Evolutionary conservation across 2,329 filamentous ascomycete genomes (phyloP), one percentile per base, ranked within the genome.

Genomic region (Talaromyces sp.): DNA sequence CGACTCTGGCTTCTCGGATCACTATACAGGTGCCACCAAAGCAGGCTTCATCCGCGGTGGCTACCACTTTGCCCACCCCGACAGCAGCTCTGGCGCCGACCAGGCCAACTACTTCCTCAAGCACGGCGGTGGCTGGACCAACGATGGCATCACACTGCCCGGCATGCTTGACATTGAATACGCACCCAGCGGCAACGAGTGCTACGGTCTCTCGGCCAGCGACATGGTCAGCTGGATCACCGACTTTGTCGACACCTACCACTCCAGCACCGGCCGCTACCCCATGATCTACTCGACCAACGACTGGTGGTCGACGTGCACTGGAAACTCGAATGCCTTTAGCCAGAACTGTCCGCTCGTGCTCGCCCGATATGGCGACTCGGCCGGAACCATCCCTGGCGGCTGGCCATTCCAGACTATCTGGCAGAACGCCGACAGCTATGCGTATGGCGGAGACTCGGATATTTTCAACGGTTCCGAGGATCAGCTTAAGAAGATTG

Each of bases 151-250:
- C 63, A 85, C 82, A 9, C 75, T 85, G 0, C 83, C 82, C 0
- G 82, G 83, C 3, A 84, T 85, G 81, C 74, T 86, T 7, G 83
- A 84, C 65, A 73, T 85, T 13, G 82, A 84, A 71, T 77, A 74
- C 61, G 73, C 56, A 71, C 61, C 72, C 73, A 13, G 68, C 66
- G 46, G 73, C 6, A 67, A 69, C 56, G 72, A 67, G 24, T 84
- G 81, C 70, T 81, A 76, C 63, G 80, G 79, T 7, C 55, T 61
- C 71, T 83, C 62, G 78, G 77, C 51, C 61, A 70, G 4, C n/a
- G 71, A 68, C 41, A 83, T 83, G 76, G 79, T 82, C 1, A 66
- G 73, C 19, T 85, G 82, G 82, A 80, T 85, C 70, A 68, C 73
- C 60, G 78, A 80, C 63, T 85, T 85, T 69, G 78, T 79, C 62